Evolutionary conservation across 192 early-diverging fungal species (phyloP).

Genomic region (Dispira simplex): DNA sequence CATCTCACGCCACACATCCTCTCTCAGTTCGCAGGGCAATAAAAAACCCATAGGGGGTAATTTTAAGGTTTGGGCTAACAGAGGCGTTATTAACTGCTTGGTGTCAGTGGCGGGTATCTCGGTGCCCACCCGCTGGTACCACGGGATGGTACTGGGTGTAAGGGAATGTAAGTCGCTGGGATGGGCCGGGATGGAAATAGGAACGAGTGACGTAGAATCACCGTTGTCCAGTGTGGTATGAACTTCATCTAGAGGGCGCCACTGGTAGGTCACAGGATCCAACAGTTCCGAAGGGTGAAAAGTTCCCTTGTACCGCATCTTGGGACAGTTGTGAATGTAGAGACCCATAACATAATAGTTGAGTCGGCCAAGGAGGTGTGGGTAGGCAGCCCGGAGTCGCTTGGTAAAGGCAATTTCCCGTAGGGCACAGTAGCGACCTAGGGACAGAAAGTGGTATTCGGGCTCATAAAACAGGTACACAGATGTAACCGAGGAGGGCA

Average conservation of each 20-base stretch:
- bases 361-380: constrained; percentile 24
- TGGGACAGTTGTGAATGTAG: constrained; percentile 79
- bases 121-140: constrained; percentile 5
- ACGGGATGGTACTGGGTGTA: background rate
- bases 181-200: background rate
- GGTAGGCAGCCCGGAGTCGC: constrained; percentile 21
- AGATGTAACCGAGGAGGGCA: constrained; percentile 75
- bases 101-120: background rate
- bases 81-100: background rate
- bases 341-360: constrained; percentile 91
- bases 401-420: constrained; percentile 59
- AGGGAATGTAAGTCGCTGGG: background rate
- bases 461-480: constrained; percentile 97
- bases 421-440: constrained; percentile 79
- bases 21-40: too few species aligned
- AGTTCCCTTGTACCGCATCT: constrained; percentile 92
- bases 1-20: too few species aligned
- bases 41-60: background rate
- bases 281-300: constrained; percentile 72
- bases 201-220: background rate
- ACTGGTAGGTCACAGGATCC: constrained; percentile 42
- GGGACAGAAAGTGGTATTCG: constrained; percentile 47
- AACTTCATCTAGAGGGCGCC: constrained; percentile 15
- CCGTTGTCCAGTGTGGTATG: constrained; percentile 3
- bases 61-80: background rate